phyloP scores from a whole-genome alignment of 2,329 filamentous ascomycete species.

The Fusarium concolor region DNA sequence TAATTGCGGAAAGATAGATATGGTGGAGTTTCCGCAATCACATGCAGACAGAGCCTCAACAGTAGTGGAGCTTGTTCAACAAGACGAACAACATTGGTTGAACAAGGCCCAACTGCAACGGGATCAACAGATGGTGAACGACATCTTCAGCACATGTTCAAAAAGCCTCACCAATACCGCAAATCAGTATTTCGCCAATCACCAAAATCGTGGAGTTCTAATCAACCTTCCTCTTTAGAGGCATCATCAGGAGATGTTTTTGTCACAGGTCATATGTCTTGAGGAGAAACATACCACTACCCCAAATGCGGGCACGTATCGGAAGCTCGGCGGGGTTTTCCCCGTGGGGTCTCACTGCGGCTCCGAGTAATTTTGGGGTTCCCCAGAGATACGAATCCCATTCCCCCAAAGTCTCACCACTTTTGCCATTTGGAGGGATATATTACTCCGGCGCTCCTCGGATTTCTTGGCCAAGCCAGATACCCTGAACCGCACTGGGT shows the following conservation, averaged over 20 bases:
- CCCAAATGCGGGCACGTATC: conserved; percentile 32
- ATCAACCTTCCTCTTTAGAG: neutral
- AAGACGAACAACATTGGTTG: too few species aligned
- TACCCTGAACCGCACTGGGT: rapidly evolving
- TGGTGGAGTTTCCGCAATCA: conserved; percentile 2
- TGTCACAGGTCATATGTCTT: conserved; percentile 3
- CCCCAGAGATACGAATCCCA: conserved; percentile 2
- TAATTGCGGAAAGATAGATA: neutral
- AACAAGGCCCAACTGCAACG: too few species aligned
- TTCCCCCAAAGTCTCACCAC: conserved; percentile 5
- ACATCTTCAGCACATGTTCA: rapidly evolving
- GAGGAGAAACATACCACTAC: neutral
- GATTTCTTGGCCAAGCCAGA: rapidly evolving
- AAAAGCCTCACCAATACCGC: neutral
- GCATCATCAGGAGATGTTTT: conserved; percentile 7
- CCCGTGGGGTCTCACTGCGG: conserved; percentile 29
- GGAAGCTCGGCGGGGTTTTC: conserved; percentile 20
- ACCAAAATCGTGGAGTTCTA: neutral
- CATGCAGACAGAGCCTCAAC: neutral
- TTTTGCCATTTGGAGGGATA: neutral
- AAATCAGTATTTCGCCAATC: rapidly evolving
- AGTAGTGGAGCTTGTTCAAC: rapidly evolving
- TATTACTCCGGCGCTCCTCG: neutral
- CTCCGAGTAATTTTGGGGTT: conserved; percentile 20
- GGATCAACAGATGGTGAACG: too few species aligned